A percentile compares a stretch with the other conserved stretches of the same genome.
Conservation (phyloP, 352 stramenopile genomes). For the Phytopythium ostracodes region DNA sequence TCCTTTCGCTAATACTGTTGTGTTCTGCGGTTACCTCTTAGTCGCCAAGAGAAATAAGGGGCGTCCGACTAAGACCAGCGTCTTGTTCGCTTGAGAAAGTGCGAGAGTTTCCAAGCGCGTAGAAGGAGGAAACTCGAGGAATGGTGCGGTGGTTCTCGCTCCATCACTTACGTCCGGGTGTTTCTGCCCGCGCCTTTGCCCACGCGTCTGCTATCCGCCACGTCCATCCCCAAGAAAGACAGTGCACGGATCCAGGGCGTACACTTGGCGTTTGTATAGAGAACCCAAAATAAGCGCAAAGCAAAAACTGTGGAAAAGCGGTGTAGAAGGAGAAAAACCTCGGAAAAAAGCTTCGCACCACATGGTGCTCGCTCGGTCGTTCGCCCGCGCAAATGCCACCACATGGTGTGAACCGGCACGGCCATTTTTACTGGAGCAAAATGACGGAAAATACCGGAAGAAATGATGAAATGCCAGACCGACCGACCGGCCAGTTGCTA, state of each 20-base stretch:
- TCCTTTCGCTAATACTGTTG: too few species aligned
- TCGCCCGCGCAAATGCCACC: background rate
- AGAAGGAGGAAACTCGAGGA: background rate
- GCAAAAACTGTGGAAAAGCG: background rate
- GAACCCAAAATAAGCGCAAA: slow-evolving; percentile 2
- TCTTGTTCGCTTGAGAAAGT: too few species aligned
- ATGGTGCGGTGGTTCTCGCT: background rate
- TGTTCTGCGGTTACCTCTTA: too few species aligned
- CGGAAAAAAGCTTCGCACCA: background rate
- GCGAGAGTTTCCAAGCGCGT: background rate
- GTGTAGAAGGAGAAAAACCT: slow-evolving; percentile 1
- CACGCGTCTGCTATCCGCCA: background rate
- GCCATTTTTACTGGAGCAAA: background rate
- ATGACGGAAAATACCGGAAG: background rate
- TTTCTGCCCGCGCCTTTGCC: slow-evolving; percentile 2
- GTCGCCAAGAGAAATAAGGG: too few species aligned
- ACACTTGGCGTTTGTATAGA: slow-evolving; percentile 1
- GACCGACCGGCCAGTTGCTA: too few species aligned
- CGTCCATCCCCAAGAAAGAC: slow-evolving; percentile 7
- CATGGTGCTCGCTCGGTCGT: background rate
- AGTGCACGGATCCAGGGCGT: background rate
- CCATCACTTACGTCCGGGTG: background rate
- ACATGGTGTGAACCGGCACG: background rate
- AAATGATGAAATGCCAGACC: too few species aligned
- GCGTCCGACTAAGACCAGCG: too few species aligned